phyloP scores from a whole-genome alignment of 768 basidiomycete genomes.

The Omphalotus guepiniiformis region DNA sequence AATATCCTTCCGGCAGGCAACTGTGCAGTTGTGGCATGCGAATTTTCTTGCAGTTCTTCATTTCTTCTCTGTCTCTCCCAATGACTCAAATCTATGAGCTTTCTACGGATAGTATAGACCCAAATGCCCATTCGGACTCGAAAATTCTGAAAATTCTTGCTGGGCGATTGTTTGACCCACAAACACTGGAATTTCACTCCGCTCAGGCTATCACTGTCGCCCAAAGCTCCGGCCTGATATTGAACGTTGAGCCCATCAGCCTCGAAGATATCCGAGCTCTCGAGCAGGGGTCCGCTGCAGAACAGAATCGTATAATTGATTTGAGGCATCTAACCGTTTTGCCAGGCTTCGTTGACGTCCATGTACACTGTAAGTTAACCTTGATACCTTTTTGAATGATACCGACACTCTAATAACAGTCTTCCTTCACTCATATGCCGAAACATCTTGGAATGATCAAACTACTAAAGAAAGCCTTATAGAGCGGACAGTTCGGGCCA shows the following conservation, averaged over 20 bases:
- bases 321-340: slow-evolving; percentile 43
- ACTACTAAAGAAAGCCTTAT: slow-evolving; percentile 52
- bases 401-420: slow-evolving; percentile 28
- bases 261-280: slow-evolving; percentile 2
- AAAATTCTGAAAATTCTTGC: slow-evolving; percentile 24
- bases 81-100: not conserved
- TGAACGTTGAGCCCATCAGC: slow-evolving; percentile 30
- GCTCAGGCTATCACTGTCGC: slow-evolving; percentile 48
- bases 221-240: slow-evolving; percentile 41
- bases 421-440: slow-evolving; percentile 57
- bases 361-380: slow-evolving; percentile 46
- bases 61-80: not conserved
- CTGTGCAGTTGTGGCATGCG: too few species aligned
- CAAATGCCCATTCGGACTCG: too few species aligned
- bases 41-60: too few species aligned
- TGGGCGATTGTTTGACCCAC: slow-evolving; percentile 49
- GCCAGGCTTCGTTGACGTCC: slow-evolving; percentile 55
- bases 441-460: slow-evolving; percentile 61
- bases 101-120: not conserved
- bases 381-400: not conserved
- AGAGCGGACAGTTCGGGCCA: slow-evolving; percentile 59
- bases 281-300: not conserved
- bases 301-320: slow-evolving; percentile 36
- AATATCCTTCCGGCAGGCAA: too few species aligned
- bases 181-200: slow-evolving; percentile 33